phyloP scores from a whole-genome alignment of 768 basidiomycete species.

The Epithele typhae region DNA sequence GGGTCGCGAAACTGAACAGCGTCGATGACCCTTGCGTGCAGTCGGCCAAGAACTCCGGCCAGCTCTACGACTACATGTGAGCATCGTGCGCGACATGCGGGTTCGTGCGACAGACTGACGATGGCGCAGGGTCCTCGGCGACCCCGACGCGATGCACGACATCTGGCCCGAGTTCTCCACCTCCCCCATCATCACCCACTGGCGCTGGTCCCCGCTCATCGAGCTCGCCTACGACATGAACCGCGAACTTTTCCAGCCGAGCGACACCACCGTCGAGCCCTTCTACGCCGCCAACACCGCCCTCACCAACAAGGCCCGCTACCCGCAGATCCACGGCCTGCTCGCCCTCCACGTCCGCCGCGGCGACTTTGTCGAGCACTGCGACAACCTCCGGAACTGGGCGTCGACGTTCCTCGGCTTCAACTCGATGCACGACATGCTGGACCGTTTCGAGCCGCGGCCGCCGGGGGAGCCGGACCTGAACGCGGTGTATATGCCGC shows the following conservation, averaged over 20 bases:
- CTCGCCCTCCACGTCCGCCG: conserved; percentile 55
- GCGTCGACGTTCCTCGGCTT: conserved; percentile 43
- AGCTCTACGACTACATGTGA: conserved; percentile 43
- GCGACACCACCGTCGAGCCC: not conserved
- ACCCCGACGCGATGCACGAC: conserved; percentile 34
- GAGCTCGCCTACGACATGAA: conserved; percentile 44
- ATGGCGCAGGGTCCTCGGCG: conserved; percentile 44
- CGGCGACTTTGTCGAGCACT: conserved; percentile 52
- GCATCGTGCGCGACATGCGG: not conserved
- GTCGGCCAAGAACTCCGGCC: conserved; percentile 30
- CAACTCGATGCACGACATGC: conserved; percentile 49
- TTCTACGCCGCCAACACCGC: not conserved
- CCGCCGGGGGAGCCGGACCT: conserved; percentile 17
- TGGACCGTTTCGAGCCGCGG: conserved; percentile 37
- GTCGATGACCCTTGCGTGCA: conserved; percentile 43
- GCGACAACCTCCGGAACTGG: conserved; percentile 37
- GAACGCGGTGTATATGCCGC: conserved; percentile 32
- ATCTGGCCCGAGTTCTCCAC: conserved; percentile 45
- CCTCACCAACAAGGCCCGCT: conserved; percentile 13
- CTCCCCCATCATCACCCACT: conserved; percentile 42
- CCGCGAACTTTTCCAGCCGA: conserved; percentile 33
- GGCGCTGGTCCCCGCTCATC: conserved; percentile 61
- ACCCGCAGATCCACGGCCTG: conserved; percentile 41
- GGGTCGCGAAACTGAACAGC: conserved; percentile 38
- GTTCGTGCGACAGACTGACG: conserved; percentile 1